Evolutionary conservation across 495 filamentous ascomycete genomes (phyloP).

Genomic region (Amphirosellinia nigrospora): DNA sequence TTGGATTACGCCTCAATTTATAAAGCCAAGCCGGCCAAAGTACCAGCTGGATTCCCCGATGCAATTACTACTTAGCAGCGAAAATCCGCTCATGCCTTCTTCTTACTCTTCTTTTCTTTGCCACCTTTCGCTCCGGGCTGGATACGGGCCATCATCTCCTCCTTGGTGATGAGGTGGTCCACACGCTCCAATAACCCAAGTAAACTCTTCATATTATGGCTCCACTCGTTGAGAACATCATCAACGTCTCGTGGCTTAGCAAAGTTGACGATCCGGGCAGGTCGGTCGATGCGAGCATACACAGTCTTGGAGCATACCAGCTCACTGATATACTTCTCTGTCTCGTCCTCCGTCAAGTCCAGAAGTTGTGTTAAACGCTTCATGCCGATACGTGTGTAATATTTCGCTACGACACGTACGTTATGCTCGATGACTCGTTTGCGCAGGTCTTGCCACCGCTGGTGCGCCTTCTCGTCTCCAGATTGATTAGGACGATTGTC

Average conservation of each 20-base stretch:
- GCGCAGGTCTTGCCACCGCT: slow-evolving; percentile 89
- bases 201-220: slow-evolving; percentile 96
- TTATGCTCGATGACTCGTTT: slow-evolving; percentile 99
- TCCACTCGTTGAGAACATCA: slow-evolving; percentile 98
- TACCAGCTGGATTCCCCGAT: slow-evolving; percentile 23
- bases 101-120: slow-evolving; percentile 44
- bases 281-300: slow-evolving; percentile 96
- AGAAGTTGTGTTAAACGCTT: slow-evolving; percentile 85
- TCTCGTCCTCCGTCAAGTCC: slow-evolving; percentile 92
- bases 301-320: slow-evolving; percentile 96
- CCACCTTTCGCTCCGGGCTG: slow-evolving; percentile 61
- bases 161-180: slow-evolving; percentile 98
- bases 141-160: slow-evolving; percentile 99
- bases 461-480: slow-evolving; percentile 74
- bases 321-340: slow-evolving; percentile 95
- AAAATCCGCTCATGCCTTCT: slow-evolving; percentile 34
- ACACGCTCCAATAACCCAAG: slow-evolving; percentile 91
- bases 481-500: slow-evolving; percentile 64
- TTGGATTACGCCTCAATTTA: slow-evolving; percentile 26
- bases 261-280: slow-evolving; percentile 89
- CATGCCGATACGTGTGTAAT: slow-evolving; percentile 97
- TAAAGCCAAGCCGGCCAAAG: slow-evolving; percentile 29
- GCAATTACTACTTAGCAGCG: slow-evolving; percentile 21
- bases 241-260: slow-evolving; percentile 94
- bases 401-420: slow-evolving; percentile 94